Base-by-base conservation (phyloP, 1,284 basidiomycete genomes). In the Dichomitus squalens region DNA sequence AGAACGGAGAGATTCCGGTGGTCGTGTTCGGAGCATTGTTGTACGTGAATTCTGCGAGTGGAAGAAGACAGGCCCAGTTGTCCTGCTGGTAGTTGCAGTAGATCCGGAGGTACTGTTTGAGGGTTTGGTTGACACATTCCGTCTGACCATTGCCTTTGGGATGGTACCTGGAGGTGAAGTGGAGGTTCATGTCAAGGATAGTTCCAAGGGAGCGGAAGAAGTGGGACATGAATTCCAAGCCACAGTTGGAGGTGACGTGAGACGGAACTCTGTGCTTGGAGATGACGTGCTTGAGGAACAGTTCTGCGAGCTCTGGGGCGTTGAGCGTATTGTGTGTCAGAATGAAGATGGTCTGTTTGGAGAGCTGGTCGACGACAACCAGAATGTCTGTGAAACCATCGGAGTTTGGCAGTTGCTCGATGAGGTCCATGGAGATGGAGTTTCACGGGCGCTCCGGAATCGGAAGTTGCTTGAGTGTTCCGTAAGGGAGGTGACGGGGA, bases 31-130 rank as follows among this genome's bases (percentile, higher is more conserved):
- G 47, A 18, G 48, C 36, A 41, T 55, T 55, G 54, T 55, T 53
- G 52, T 56, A 57, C 9, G 53, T 49, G 40, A 64, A 59, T 38
- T 64, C 60, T 16, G 34, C 44, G 4, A 61, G 29, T 0, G 53
- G 56, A 2, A 66, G 55, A 11, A 41, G 49, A 4, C 63, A 41
- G 3, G 53, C 49, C 77, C 78, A 80, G 57, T 78, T 63, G 55
- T 72, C 59, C 58, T 79, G 79, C 18, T 68, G 21, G 51, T 76
- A 66, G 43, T 72, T 69, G 27, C 65, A 49, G 52, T 68, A 75
- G 9, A 68, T 35, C 1, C 67, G 34, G 6, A 75, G 64, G 50
- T 72, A 73, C 35, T 68, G 56, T 50, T 76, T 71, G 1, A 79
- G 27, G 34, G 70, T 66, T 57, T 75, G 70, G 53, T 77, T 79